Evolutionary conservation across 371 early-diverging fungal species (phyloP).

Genomic region (Circinella minor): DNA sequence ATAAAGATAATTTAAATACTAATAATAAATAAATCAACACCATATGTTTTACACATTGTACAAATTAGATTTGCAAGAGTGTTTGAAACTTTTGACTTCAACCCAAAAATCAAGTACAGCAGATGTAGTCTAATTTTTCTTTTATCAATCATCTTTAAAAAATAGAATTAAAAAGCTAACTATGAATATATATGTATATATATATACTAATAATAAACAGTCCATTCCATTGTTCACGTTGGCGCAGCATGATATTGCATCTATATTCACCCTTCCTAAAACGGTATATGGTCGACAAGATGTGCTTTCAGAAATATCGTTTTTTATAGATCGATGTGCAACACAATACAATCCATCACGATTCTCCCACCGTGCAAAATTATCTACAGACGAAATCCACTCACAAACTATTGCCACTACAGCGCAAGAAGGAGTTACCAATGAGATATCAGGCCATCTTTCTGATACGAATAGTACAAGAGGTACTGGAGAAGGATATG

Average conservation of each 20-base stretch:
- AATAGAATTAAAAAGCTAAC: too few species aligned
- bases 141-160: too few species aligned
- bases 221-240: constrained; percentile 40
- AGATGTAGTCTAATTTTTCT: constrained; percentile 10
- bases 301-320: constrained; percentile 37
- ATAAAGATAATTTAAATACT: constrained; percentile 24
- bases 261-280: constrained; percentile 49
- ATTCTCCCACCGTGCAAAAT: not conserved
- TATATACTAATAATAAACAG: constrained; percentile 7
- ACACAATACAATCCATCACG: constrained; percentile 29
- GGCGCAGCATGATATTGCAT: constrained; percentile 48
- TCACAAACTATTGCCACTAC: not conserved
- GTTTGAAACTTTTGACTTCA: constrained; percentile 37
- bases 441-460: constrained; percentile 24
- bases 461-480: constrained; percentile 15
- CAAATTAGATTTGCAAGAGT: constrained; percentile 53
- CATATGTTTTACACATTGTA: constrained; percentile 1
- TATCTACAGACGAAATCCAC: too few species aligned
- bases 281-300: constrained; percentile 43
- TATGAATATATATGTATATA: too few species aligned
- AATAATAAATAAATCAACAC: constrained; percentile 12
- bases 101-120: constrained; percentile 29
- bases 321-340: constrained; percentile 40
- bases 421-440: not conserved
- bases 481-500: too few species aligned